These are phyloP conservation scores for Aureobasidium namibiae DNA, from an alignment of 2,329 filamentous ascomycete genomes.

Conservation along the genomic window DNA sequence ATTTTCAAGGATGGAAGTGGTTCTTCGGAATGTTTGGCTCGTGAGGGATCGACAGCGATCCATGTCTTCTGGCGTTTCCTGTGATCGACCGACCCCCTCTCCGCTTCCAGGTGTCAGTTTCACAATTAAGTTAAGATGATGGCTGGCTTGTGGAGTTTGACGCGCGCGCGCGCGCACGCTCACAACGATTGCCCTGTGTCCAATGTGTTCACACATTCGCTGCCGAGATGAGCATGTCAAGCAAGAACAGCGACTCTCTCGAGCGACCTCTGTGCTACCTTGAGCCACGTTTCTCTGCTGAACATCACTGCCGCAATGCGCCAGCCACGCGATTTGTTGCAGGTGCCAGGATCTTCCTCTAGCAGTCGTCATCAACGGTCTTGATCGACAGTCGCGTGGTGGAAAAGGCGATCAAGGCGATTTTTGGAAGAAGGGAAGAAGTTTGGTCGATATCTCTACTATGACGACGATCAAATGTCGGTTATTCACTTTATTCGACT, in stretches of 20 bases:
- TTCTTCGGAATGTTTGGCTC: constrained; percentile 7
- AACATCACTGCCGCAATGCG: background rate
- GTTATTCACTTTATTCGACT: background rate
- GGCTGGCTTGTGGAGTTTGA: constrained; percentile 7
- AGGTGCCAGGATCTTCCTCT: constrained; percentile 1
- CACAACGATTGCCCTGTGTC: constrained; percentile 3
- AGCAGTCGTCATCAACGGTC: constrained; percentile 11
- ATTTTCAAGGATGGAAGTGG: no score
- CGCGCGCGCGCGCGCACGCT: background rate
- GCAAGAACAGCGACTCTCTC: background rate
- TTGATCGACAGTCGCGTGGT: constrained; percentile 12
- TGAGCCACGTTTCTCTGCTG: background rate
- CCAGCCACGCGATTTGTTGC: constrained; percentile 10
- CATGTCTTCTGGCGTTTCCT: constrained; percentile 2
- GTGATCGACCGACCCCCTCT: constrained; percentile 7
- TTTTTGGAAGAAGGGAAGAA: background rate
- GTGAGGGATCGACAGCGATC: constrained; percentile 4
- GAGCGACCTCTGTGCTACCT: background rate
- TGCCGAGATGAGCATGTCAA: background rate
- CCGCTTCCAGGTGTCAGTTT: constrained; percentile 11
- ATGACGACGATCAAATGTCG: constrained; percentile 8
- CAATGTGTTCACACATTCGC: background rate
- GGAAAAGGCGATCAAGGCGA: constrained; percentile 10
- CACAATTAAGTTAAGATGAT: constrained; percentile 11
- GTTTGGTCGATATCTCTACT: background rate